phyloP scores from a whole-genome alignment of 352 stramenopile species.

The Pythium pyrilobum region DNA sequence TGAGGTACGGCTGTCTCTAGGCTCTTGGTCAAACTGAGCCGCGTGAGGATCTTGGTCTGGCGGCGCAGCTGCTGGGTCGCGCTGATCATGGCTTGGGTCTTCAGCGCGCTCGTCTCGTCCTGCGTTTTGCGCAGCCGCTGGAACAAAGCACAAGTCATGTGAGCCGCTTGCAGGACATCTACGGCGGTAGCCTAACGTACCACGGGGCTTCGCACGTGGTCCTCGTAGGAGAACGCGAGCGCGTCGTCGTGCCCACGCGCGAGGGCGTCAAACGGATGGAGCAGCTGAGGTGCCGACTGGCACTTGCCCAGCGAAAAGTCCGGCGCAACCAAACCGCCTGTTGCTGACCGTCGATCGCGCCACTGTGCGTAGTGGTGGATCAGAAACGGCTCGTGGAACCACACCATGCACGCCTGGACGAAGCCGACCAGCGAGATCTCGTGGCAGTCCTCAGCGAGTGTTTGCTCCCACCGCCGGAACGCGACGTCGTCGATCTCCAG shows the following conservation, averaged over 20 bases:
- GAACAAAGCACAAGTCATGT: no score
- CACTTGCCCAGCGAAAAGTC: conserved; percentile 19
- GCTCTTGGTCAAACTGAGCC: neutral
- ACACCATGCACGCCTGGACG: conserved; percentile 42
- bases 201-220: conserved; percentile 27
- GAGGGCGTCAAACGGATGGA: conserved; percentile 48
- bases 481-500: conserved; percentile 31
- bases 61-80: conserved; percentile 29
- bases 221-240: conserved; percentile 41
- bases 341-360: neutral
- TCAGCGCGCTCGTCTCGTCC: conserved; percentile 18
- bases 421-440: conserved; percentile 34
- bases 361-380: conserved; percentile 23
- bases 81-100: conserved; percentile 28
- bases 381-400: conserved; percentile 45
- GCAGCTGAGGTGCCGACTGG: conserved; percentile 23
- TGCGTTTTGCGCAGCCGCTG: conserved; percentile 12
- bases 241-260: conserved; percentile 32
- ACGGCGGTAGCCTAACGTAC: neutral
- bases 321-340: conserved; percentile 3
- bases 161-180: no score
- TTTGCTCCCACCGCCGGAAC: conserved; percentile 62
- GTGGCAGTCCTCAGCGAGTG: conserved; percentile 20
- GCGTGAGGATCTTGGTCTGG: conserved; percentile 27
- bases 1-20: neutral